Evolutionary conservation across 768 basidiomycete genomes (phyloP).

Genomic region (Glaciozyma antarctica): DNA sequence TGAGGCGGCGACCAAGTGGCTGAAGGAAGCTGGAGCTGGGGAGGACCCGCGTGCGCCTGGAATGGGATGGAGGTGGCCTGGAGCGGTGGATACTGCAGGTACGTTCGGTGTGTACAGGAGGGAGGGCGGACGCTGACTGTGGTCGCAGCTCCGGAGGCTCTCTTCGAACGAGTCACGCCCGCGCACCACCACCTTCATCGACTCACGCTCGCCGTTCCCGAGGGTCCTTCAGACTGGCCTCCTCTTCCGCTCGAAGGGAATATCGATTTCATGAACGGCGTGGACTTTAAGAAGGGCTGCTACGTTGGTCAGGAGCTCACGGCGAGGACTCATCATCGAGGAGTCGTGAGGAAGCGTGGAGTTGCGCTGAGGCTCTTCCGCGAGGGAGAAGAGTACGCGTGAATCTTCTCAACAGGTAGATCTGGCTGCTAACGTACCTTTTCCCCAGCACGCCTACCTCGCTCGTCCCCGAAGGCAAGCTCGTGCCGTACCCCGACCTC

Average conservation of each 20-base stretch:
- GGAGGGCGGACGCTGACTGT: neutral
- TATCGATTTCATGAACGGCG: slow-evolving; percentile 88
- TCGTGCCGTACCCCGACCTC: slow-evolving; percentile 15
- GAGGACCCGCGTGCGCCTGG: slow-evolving; percentile 10
- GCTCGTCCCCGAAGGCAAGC: slow-evolving; percentile 17
- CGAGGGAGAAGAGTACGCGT: slow-evolving; percentile 38
- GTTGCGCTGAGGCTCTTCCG: slow-evolving; percentile 61
- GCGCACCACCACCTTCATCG: slow-evolving; percentile 60
- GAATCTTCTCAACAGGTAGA: too few species aligned
- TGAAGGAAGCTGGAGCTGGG: slow-evolving; percentile 1
- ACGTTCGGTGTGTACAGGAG: neutral
- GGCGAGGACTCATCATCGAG: slow-evolving; percentile 91
- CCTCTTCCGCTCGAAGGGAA: slow-evolving; percentile 92
- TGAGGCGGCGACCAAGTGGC: slow-evolving; percentile 17
- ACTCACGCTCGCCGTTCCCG: slow-evolving; percentile 73
- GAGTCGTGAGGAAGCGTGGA: slow-evolving; percentile 78
- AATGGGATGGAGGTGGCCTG: slow-evolving; percentile 20
- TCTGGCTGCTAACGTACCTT: too few species aligned
- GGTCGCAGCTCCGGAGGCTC: slow-evolving; percentile 11
- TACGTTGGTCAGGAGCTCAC: slow-evolving; percentile 97
- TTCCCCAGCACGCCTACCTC: neutral
- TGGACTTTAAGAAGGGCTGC: slow-evolving; percentile 95
- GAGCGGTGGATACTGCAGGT: neutral
- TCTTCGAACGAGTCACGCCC: slow-evolving; percentile 14
- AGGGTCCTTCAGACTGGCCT: slow-evolving; percentile 70